A percentile compares a stretch with the other conserved stretches of the same genome.
Evolutionary conservation across 495 filamentous ascomycete species (phyloP).

Genomic region (Terfezia boudieri): DNA sequence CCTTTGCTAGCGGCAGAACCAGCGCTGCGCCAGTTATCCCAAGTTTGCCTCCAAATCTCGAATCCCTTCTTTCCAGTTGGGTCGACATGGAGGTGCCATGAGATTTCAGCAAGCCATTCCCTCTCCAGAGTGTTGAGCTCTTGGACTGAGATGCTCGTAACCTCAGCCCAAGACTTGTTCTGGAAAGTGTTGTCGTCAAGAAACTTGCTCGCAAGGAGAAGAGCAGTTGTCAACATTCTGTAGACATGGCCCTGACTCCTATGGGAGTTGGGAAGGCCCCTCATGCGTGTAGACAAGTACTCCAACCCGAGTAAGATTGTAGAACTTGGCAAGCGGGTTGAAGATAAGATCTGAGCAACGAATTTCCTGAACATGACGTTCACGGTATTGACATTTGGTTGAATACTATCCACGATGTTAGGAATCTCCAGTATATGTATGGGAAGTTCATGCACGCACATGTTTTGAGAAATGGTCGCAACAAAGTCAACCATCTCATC

Average conservation of each 20-base stretch:
- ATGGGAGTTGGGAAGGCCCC: slow-evolving; percentile 36
- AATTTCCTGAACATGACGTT: slow-evolving; percentile 65
- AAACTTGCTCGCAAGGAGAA: slow-evolving; percentile 93
- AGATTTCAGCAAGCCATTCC: slow-evolving; percentile 72
- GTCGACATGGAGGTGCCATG: slow-evolving; percentile 75
- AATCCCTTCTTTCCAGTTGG: slow-evolving; percentile 65
- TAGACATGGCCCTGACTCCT: slow-evolving; percentile 44
- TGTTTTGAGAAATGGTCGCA: slow-evolving; percentile 67
- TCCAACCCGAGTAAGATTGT: slow-evolving; percentile 85
- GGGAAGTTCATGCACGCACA: slow-evolving; percentile 31
- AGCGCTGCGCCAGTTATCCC: slow-evolving; percentile 49
- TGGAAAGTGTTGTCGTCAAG: slow-evolving; percentile 98
- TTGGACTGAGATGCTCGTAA: slow-evolving; percentile 69
- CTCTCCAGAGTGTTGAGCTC: slow-evolving; percentile 81
- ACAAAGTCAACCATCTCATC: slow-evolving; percentile 97
- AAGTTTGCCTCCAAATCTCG: slow-evolving; percentile 57
- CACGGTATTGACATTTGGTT: slow-evolving; percentile 45
- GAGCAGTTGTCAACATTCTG: slow-evolving; percentile 67
- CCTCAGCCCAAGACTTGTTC: slow-evolving; percentile 96
- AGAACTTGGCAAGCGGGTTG: slow-evolving; percentile 81
- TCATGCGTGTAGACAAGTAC: slow-evolving; percentile 66
- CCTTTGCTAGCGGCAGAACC: slow-evolving; percentile 23
- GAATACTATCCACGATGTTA: slow-evolving; percentile 10
- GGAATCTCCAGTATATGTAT: no score
- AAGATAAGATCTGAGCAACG: slow-evolving; percentile 78